Evolutionary conservation across 768 basidiomycete genomes (phyloP).

Genomic region (Suillus lakei): DNA sequence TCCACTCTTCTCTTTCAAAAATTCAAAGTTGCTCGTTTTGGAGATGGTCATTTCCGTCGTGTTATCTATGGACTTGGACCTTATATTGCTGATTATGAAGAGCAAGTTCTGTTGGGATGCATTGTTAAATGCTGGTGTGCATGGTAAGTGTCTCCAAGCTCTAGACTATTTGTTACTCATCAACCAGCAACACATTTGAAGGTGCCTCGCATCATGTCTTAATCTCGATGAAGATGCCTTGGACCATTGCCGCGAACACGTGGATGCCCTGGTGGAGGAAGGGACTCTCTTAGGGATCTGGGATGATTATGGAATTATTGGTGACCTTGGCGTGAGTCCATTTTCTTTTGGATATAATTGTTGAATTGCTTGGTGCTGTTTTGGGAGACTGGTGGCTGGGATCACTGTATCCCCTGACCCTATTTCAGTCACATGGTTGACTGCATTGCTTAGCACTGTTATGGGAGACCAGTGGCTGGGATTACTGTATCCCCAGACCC

Average conservation of each 20-base stretch:
- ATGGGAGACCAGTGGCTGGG: too few species aligned
- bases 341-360: too few species aligned
- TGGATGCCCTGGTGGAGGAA: constrained; percentile 22
- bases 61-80: constrained; percentile 41
- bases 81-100: constrained; percentile 46
- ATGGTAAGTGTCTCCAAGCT: constrained; percentile 21
- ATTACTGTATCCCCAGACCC: too few species aligned
- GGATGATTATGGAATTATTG: too few species aligned
- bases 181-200: constrained; percentile 13
- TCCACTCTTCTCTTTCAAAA: constrained; percentile 32
- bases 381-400: too few species aligned
- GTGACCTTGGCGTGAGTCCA: too few species aligned
- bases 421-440: too few species aligned
- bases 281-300: neutral
- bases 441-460: too few species aligned
- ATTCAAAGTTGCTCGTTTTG: constrained; percentile 30
- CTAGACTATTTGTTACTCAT: constrained; percentile 4
- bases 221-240: constrained; percentile 28
- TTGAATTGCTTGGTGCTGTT: too few species aligned
- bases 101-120: constrained; percentile 39
- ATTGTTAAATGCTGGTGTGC: constrained; percentile 43
- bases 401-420: too few species aligned
- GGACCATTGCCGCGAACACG: constrained; percentile 22
- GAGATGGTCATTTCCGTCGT: constrained; percentile 36
- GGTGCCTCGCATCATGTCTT: constrained; percentile 25